Evolutionary conservation across 441 rosid genomes (phyloP), one percentile per base, ranked within the genome.

Genomic region (Adansonia gregorii): DNA sequence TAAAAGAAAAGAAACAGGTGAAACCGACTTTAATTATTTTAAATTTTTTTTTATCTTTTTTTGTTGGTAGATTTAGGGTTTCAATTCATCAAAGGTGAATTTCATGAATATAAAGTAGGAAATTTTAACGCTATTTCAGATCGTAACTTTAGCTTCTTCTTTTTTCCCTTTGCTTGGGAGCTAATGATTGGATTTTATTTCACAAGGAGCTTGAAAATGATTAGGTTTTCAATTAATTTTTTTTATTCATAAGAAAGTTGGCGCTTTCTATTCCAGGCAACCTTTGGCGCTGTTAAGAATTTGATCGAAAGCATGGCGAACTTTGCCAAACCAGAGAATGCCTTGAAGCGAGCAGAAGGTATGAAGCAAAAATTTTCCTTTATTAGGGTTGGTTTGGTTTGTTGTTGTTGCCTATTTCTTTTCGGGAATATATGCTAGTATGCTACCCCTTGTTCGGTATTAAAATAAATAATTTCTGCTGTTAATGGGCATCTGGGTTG

Each of bases 321-420:
- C 52, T 96, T 87, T 79, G 93, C 93, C 55, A 93, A 94, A 84
- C 98, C 98, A 0, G 97, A 96, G 87, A 94, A 92, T 55, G 99
- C 99, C 0, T 75, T 96, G 64, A 94, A 94, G 90, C 90, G 97
- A 61, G 99, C 98, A 45, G 98, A 96, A 89, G 98, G 99, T 94
- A 59, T 80, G 17, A 51, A 20, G 11, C n/a, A 3, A 14, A 12
- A 2, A 3, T 1, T 15, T 10, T 64, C 1, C 19, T 27, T 15
- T 48, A 7, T 3, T 52, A 8, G 73, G 20, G 43, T 69, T 15
- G 12, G 22, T 15, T 24, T 69, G 12, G 55, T 41, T 45, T 12
- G 17, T 2, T 11, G 51, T 2, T 67, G n/a, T 8, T 20, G 19
- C 0, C 4, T 61, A 1, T 72, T 45, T 56, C 67, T 19, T 70